A percentile compares a stretch with the other conserved stretches of the same genome.
phyloP scores from a whole-genome alignment of 495 filamentous ascomycete species.

The Durotheca rogersii region DNA sequence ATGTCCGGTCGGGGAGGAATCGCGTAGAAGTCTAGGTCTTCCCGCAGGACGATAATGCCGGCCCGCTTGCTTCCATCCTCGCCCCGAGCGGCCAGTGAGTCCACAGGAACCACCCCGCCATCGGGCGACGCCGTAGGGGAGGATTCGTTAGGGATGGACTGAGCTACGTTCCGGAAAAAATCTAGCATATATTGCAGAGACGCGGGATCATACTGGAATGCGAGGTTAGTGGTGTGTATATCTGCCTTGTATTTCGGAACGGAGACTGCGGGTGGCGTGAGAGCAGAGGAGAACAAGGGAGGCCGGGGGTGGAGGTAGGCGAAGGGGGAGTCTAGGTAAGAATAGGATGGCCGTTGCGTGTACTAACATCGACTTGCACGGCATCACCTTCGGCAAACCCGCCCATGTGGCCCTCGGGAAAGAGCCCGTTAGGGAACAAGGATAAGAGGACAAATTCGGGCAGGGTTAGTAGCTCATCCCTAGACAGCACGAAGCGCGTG shows the following conservation, averaged over 20 bases:
- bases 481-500: conserved; percentile 86
- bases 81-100: conserved; percentile 42
- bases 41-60: conserved; percentile 94
- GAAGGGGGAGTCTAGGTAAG: conserved; percentile 21
- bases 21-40: conserved; percentile 96
- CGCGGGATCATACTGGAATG: conserved; percentile 85
- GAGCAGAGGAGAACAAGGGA: conserved; percentile 21
- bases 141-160: conserved; percentile 78
- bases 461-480: conserved; percentile 91
- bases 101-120: conserved; percentile 62
- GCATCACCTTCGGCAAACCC: conserved; percentile 87
- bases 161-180: conserved; percentile 94
- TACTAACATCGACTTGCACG: conserved; percentile 93
- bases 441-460: conserved; percentile 98
- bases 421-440: conserved; percentile 95
- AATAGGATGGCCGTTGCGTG: conserved; percentile 25
- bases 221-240: conserved; percentile 59
- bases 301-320: conserved; percentile 31
- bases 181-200: conserved; percentile 99
- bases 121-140: conserved; percentile 63
- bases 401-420: conserved; percentile 95
- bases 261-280: conserved; percentile 39
- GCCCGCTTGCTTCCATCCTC: conserved; percentile 68
- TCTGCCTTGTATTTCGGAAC: conserved; percentile 50
- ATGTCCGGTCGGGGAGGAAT: conserved; percentile 90